A percentile compares a stretch with the other conserved stretches of the same genome.
Conservation (phyloP, 2,329 filamentous ascomycete genomes). For the Colletotrichum orbiculare region DNA sequence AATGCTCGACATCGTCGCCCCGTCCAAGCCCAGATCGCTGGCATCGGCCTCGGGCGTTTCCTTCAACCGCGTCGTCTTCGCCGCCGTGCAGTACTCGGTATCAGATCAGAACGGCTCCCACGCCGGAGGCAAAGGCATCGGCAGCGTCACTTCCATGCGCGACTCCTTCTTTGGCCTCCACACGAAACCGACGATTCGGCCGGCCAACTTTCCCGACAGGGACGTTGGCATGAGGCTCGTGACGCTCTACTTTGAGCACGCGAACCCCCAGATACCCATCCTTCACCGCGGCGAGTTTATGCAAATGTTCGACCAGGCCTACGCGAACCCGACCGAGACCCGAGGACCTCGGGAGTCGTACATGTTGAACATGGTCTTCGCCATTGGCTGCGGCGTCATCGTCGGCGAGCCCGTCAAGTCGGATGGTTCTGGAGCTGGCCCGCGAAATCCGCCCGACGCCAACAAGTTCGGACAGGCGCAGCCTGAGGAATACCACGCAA, state of each 20-base stretch:
- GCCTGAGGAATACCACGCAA: constrained; percentile 96
- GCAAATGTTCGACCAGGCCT: constrained; percentile 86
- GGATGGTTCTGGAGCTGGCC: constrained; percentile 49
- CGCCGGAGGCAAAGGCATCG: constrained; percentile 55
- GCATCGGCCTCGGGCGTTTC: constrained; percentile 92
- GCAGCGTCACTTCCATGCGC: constrained; percentile 82
- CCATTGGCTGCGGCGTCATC: constrained; percentile 94
- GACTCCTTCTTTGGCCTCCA: constrained; percentile 98
- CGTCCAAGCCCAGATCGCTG: constrained; percentile 82
- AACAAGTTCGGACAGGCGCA: constrained; percentile 67
- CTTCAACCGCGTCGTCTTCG: constrained; percentile 93
- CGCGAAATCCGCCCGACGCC: constrained; percentile 41
- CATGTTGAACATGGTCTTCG: constrained; percentile 95
- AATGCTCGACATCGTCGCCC: constrained; percentile 81
- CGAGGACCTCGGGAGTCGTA: constrained; percentile 87
- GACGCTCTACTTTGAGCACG: constrained; percentile 92
- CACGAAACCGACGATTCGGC: constrained; percentile 87
- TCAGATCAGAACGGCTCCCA: constrained; percentile 69
- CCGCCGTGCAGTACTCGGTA: constrained; percentile 83
- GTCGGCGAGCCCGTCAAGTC: constrained; percentile 72
- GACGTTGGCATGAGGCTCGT: constrained; percentile 79
- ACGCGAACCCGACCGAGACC: constrained; percentile 73
- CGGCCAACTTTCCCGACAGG: constrained; percentile 84
- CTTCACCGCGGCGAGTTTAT: constrained; percentile 91
- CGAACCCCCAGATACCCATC: constrained; percentile 95